phyloP scores from a whole-genome alignment of 179 eudicot genomes.

The Beta macrorhiza region DNA sequence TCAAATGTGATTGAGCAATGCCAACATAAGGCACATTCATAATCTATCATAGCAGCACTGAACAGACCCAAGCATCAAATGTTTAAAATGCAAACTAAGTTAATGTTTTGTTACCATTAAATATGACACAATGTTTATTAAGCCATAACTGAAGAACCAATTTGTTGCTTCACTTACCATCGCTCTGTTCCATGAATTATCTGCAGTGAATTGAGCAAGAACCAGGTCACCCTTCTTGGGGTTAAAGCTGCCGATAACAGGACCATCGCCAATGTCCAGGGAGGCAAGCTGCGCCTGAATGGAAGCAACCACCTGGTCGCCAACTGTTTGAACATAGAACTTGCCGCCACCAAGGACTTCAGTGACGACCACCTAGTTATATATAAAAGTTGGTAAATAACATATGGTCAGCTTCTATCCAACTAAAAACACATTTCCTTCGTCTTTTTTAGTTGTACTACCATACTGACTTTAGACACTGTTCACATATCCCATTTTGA shows the following conservation, averaged over 20 bases:
- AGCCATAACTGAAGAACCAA: no score
- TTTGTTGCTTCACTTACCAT: conserved; percentile 48
- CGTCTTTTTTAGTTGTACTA: no score
- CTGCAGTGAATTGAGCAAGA: conserved; percentile 87
- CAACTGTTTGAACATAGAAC: conserved; percentile 79
- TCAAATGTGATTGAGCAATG: background rate
- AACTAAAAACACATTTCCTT: background rate
- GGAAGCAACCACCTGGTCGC: conserved; percentile 66
- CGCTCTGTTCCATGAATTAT: conserved; percentile 97
- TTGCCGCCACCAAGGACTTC: conserved; percentile 87
- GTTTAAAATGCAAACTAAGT: no score
- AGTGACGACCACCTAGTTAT: conserved; percentile 67
- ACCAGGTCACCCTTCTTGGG: conserved; percentile 89
- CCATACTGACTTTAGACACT: no score
- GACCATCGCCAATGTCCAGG: conserved; percentile 67
- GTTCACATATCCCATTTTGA: no score
- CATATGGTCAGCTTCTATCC: background rate
- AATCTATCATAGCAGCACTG: background rate
- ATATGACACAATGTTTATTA: no score
- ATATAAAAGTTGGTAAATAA: background rate
- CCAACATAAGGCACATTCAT: background rate
- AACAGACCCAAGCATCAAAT: background rate
- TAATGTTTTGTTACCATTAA: no score
- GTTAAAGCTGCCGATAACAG: conserved; percentile 68
- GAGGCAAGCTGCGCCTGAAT: conserved; percentile 86